Conservation (phyloP, 768 basidiomycete species). For the Tylopilus plumbeoviolaceoides region DNA sequence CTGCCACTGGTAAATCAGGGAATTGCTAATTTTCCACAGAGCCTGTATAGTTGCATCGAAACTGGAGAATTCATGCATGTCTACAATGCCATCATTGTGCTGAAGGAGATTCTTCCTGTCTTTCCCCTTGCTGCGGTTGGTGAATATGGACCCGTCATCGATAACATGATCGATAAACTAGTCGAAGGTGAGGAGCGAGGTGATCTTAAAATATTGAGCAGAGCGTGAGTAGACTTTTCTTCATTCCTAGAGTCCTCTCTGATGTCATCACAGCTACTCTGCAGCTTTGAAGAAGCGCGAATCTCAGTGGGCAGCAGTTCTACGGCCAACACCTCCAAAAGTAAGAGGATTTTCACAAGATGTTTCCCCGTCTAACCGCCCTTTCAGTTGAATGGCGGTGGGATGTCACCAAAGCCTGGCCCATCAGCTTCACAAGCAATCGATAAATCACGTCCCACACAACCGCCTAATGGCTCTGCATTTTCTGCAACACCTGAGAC, state of each 20-base stretch:
- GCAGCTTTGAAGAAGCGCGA: conserved; percentile 76
- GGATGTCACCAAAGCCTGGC: conserved; percentile 27
- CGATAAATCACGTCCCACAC: conserved; percentile 28
- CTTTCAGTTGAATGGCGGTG: conserved; percentile 25
- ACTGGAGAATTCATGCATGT: conserved; percentile 96
- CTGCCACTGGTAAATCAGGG: neutral
- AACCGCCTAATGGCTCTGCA: conserved; percentile 38
- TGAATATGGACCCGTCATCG: conserved; percentile 51
- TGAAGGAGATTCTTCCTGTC: conserved; percentile 86
- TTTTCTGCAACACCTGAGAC: conserved; percentile 26
- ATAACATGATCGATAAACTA: conserved; percentile 60
- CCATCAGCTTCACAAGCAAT: conserved; percentile 29
- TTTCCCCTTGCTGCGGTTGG: conserved; percentile 72
- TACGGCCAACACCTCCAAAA: conserved; percentile 30
- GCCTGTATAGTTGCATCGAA: conserved; percentile 74
- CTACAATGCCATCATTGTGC: conserved; percentile 91
- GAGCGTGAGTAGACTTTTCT: conserved; percentile 50
- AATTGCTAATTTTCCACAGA: conserved; percentile 39
- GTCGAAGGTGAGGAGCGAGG: conserved; percentile 74
- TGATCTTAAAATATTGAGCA: conserved; percentile 77
- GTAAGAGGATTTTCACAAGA: conserved; percentile 18
- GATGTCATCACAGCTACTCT: conserved; percentile 48
- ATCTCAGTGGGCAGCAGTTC: conserved; percentile 43
- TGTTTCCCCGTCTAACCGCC: neutral
- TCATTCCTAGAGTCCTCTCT: conserved; percentile 1